Conservation (phyloP, 495 filamentous ascomycete species). For the Cladorrhinum samala region DNA sequence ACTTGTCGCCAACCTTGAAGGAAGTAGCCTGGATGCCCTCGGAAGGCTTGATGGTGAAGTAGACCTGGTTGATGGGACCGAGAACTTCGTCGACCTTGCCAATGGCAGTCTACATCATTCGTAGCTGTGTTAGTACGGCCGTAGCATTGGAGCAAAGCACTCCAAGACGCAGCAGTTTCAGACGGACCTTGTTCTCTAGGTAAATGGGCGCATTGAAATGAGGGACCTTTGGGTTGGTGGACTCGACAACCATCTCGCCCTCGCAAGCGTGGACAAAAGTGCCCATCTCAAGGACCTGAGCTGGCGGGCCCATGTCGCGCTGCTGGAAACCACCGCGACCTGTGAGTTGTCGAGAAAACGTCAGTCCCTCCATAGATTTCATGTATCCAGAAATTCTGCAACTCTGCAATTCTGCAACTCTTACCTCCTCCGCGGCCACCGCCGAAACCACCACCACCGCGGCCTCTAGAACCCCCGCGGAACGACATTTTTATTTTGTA, state of each 20-base stretch:
- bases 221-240: slow-evolving; percentile 88
- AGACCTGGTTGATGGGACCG: slow-evolving; percentile 91
- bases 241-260: slow-evolving; percentile 93
- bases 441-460: slow-evolving; percentile 19
- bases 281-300: slow-evolving; percentile 69
- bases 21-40: slow-evolving; percentile 91
- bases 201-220: slow-evolving; percentile 99
- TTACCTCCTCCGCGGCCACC: slow-evolving; percentile 19
- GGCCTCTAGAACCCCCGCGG: slow-evolving; percentile 26
- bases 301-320: slow-evolving; percentile 50
- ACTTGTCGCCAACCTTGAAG: slow-evolving; percentile 94
- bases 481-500: slow-evolving; percentile 21
- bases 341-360: slow-evolving; percentile 11
- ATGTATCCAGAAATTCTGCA: too few species aligned
- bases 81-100: slow-evolving; percentile 95
- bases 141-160: neutral
- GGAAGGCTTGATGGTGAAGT: slow-evolving; percentile 93
- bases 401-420: neutral
- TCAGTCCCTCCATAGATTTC: neutral
- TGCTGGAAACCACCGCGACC: slow-evolving; percentile 50
- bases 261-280: slow-evolving; percentile 88
- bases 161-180: neutral
- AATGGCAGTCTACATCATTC: slow-evolving; percentile 59
- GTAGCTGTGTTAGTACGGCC: neutral
- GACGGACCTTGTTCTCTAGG: slow-evolving; percentile 86